phyloP scores from a whole-genome alignment of 495 filamentous ascomycete genomes.

The Talaromyces ruber region DNA sequence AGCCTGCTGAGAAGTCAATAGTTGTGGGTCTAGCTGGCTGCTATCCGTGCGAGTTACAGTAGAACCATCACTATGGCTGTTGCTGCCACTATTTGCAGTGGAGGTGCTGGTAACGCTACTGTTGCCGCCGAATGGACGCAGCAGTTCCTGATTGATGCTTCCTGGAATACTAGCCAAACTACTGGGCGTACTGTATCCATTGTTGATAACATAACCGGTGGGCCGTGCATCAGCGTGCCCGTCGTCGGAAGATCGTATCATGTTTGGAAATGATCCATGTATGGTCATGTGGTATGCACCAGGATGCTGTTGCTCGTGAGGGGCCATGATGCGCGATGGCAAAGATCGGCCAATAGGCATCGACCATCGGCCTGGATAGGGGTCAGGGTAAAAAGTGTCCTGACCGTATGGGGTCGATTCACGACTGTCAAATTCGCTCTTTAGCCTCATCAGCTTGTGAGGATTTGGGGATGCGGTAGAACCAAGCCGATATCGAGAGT shows the following conservation, averaged over 20 bases:
- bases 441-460: slow-evolving; percentile 15
- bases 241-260: slow-evolving; percentile 45
- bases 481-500: slow-evolving; percentile 26
- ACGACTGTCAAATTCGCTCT: slow-evolving; percentile 22
- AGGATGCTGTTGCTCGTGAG: neutral
- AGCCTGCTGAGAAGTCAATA: slow-evolving; percentile 23
- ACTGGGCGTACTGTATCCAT: slow-evolving; percentile 18
- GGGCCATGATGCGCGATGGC: slow-evolving; percentile 22
- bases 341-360: slow-evolving; percentile 12
- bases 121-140: slow-evolving; percentile 26
- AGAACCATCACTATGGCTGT: neutral
- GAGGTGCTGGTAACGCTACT: neutral
- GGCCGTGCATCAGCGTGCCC: slow-evolving; percentile 15
- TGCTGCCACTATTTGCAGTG: neutral
- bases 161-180: slow-evolving; percentile 45
- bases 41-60: slow-evolving; percentile 9
- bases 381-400: slow-evolving; percentile 14
- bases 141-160: slow-evolving; percentile 42
- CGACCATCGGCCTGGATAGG: slow-evolving; percentile 12
- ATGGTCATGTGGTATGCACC: slow-evolving; percentile 5
- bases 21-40: slow-evolving; percentile 37
- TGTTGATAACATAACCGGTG: neutral
- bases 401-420: slow-evolving; percentile 26
- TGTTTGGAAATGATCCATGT: slow-evolving; percentile 8
- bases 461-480: slow-evolving; percentile 18